Conservation (phyloP, 148 eudicot genomes). For the Chenopodium formosanum region DNA sequence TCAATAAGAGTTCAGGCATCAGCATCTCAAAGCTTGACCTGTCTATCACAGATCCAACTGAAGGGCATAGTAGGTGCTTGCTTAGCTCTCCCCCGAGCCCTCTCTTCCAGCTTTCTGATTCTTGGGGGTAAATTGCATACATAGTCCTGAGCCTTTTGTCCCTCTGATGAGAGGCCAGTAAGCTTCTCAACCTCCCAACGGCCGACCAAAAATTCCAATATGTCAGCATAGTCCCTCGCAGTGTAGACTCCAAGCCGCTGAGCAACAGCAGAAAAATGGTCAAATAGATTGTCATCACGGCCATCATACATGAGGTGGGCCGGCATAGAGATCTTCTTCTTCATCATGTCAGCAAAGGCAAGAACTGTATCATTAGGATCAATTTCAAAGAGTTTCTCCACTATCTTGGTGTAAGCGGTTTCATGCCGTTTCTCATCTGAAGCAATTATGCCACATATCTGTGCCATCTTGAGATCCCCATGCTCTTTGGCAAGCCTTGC, state of each 20-base stretch:
- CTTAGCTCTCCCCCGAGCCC: conserved; percentile 46
- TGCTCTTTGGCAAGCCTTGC: conserved; percentile 54
- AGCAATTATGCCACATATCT: conserved; percentile 61
- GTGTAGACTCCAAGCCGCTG: conserved; percentile 68
- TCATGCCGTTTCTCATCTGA: conserved; percentile 72
- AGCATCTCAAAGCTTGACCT: conserved; percentile 37
- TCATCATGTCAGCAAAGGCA: conserved; percentile 68
- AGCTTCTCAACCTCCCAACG: conserved; percentile 41
- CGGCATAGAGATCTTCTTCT: conserved; percentile 68
- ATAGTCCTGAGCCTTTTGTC: conserved; percentile 34
- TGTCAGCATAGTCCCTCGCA: conserved; percentile 60
- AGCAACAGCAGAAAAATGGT: conserved; percentile 60
- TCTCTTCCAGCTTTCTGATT: conserved; percentile 52
- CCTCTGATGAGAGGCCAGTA: conserved; percentile 49
- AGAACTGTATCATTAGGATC: conserved; percentile 58
- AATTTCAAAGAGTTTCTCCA: conserved; percentile 64
- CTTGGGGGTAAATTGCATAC: conserved; percentile 49
- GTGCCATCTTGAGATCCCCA: conserved; percentile 58
- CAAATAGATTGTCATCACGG: conserved; percentile 51
- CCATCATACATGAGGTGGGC: conserved; percentile 75
- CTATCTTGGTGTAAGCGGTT: conserved; percentile 63
- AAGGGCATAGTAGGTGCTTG: conserved; percentile 36
- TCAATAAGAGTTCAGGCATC: not conserved
- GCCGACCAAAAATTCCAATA: conserved; percentile 51
- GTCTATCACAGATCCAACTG: conserved; percentile 52